phyloP scores from a whole-genome alignment of 768 basidiomycete species.

The Collybia sordida region DNA sequence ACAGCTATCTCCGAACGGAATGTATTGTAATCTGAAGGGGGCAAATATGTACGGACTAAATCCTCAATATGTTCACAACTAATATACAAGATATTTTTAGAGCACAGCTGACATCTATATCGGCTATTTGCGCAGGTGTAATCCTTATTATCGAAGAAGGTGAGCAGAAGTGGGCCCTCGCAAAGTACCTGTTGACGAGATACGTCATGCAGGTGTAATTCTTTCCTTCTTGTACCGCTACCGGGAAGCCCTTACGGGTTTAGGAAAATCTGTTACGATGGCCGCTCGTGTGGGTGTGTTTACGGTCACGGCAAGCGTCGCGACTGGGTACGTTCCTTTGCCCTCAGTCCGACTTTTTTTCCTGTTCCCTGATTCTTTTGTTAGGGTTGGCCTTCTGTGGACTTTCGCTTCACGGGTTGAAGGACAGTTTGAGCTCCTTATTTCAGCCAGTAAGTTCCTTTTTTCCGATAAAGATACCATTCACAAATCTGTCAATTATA shows the following conservation, averaged over 20 bases:
- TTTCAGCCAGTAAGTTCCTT: conserved; percentile 21
- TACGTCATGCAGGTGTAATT: conserved; percentile 16
- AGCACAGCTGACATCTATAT: conserved; percentile 25
- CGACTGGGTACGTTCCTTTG: conserved; percentile 10
- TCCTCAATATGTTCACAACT: conserved; percentile 14
- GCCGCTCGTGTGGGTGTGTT: conserved; percentile 27
- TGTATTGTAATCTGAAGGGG: conserved; percentile 23
- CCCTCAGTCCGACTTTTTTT: not conserved
- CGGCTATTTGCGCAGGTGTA: conserved; percentile 18
- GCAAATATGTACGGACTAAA: conserved; percentile 6
- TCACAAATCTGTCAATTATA: conserved; percentile 5
- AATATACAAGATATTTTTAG: conserved; percentile 9
- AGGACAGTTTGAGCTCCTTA: conserved; percentile 26
- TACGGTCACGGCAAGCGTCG: conserved; percentile 19
- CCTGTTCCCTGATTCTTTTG: not conserved
- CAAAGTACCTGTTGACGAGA: not conserved
- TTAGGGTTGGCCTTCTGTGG: conserved; percentile 26
- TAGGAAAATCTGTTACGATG: conserved; percentile 24
- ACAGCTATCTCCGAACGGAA: conserved; percentile 23
- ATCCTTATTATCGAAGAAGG: conserved; percentile 25
- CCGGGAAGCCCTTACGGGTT: conserved; percentile 19
- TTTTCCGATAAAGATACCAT: not conserved
- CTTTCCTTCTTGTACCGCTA: conserved; percentile 23
- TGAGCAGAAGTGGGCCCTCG: conserved; percentile 6
- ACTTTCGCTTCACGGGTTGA: conserved; percentile 19